phyloP scores from a whole-genome alignment of 345 rosid genomes.

The Citrus mangshanensis region DNA sequence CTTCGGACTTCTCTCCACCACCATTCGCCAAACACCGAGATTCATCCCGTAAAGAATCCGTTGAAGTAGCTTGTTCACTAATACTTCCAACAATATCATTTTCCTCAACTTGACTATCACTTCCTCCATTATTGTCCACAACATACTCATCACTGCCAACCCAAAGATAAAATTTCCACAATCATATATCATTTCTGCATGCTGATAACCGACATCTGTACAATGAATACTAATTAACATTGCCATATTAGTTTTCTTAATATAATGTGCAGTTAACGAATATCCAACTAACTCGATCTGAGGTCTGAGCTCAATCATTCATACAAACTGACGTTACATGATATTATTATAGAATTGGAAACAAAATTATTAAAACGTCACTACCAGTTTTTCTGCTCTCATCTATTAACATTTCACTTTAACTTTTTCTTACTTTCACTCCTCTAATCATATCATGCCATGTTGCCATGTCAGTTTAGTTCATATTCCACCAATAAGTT shows the following conservation, averaged over 20 bases:
- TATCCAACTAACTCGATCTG: neutral
- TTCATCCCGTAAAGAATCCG: constrained; percentile 18
- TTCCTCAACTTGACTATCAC: constrained; percentile 20
- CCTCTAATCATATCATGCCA: neutral
- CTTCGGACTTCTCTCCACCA: constrained; percentile 17
- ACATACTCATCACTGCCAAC: constrained; percentile 42
- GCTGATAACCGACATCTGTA: neutral
- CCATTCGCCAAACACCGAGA: constrained; percentile 16
- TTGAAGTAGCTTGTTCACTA: neutral
- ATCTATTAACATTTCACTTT: too few species aligned
- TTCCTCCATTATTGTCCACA: constrained; percentile 18
- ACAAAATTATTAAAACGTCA: too few species aligned
- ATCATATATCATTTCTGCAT: neutral
- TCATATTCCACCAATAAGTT: neutral
- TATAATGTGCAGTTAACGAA: neutral
- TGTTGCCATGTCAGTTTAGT: too few species aligned
- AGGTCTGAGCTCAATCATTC: too few species aligned
- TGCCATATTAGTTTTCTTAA: neutral
- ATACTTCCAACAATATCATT: constrained; percentile 5
- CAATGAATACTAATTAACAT: neutral
- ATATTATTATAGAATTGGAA: neutral
- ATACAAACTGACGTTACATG: neutral
- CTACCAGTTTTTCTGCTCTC: neutral
- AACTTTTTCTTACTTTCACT: neutral
- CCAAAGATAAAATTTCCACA: neutral